phyloP scores from a whole-genome alignment of 192 early-diverging fungal species.

The Podila verticillata region DNA sequence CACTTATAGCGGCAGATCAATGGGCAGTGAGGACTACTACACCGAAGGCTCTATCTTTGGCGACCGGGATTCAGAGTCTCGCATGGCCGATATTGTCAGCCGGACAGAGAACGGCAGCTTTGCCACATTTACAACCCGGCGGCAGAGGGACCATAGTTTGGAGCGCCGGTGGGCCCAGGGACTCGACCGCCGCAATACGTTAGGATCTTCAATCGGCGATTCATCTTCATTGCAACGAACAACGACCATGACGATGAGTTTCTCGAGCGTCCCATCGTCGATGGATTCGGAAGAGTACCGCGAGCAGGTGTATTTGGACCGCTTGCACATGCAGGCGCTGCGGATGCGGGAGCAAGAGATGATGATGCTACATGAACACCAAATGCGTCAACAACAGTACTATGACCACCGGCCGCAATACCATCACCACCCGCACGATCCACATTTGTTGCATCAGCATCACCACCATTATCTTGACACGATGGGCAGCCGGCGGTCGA shows the following conservation, averaged over 20 bases:
- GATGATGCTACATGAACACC: constrained; percentile 12
- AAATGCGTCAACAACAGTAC: constrained; percentile 1
- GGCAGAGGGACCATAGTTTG: constrained; percentile 9
- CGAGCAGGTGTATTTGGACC: constrained; percentile 10
- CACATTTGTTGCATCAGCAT: neutral
- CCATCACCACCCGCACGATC: neutral
- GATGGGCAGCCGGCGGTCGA: constrained; percentile 21
- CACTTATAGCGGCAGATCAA: neutral
- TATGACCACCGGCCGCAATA: neutral
- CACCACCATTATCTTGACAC: neutral
- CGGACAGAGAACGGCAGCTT: neutral
- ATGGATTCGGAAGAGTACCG: constrained; percentile 29
- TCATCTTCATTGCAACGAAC: neutral
- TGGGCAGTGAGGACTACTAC: neutral
- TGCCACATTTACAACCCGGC: constrained; percentile 6
- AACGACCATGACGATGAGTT: constrained; percentile 3
- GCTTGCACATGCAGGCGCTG: constrained; percentile 9
- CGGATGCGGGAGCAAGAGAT: constrained; percentile 2
- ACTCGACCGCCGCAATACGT: constrained; percentile 20
- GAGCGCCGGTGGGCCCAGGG: neutral
- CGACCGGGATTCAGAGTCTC: constrained; percentile 38
- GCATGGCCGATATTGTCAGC: constrained; percentile 42
- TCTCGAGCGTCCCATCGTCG: constrained; percentile 17
- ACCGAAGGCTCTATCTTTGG: constrained; percentile 35
- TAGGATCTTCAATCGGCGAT: constrained; percentile 11